These are phyloP conservation scores for Scleroderma bovista DNA, from an alignment of 768 basidiomycete species.

Conservation along the genomic window DNA sequence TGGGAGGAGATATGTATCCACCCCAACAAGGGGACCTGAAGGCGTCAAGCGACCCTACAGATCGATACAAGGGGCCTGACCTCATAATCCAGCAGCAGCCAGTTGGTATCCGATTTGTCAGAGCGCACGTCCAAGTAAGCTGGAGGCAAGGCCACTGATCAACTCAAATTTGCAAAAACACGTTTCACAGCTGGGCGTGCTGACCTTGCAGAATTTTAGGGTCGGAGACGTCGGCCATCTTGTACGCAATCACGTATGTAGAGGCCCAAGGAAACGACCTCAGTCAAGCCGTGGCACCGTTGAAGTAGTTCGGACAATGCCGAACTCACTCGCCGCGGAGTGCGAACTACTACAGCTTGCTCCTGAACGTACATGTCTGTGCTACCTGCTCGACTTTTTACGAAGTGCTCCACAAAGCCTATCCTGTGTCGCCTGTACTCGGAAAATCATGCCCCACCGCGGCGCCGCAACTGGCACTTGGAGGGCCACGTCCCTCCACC, in stretches of 20 bases:
- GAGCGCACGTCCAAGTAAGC: slow-evolving; percentile 86
- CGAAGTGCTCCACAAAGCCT: slow-evolving; percentile 2
- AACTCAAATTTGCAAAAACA: too few relatives aligned
- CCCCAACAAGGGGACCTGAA: slow-evolving; percentile 7
- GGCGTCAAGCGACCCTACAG: slow-evolving; percentile 9
- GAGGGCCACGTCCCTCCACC: slow-evolving; percentile 29
- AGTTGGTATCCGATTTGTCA: slow-evolving; percentile 84
- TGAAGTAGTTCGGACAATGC: not conserved
- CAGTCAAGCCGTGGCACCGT: not conserved
- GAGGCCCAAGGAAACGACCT: not conserved
- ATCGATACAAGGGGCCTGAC: slow-evolving; percentile 30
- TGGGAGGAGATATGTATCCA: too few relatives aligned
- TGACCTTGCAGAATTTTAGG: slow-evolving; percentile 68
- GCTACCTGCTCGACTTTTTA: not conserved
- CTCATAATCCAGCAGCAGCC: slow-evolving; percentile 89
- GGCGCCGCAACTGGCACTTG: slow-evolving; percentile 22
- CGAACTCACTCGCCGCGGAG: not conserved
- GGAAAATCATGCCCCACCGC: slow-evolving; percentile 16
- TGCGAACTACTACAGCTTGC: not conserved
- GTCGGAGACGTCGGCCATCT: slow-evolving; percentile 79
- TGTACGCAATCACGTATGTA: too few relatives aligned
- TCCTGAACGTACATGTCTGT: too few relatives aligned
- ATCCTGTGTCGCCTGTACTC: slow-evolving; percentile 22
- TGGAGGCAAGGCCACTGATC: slow-evolving; percentile 31
- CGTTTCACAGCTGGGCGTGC: too few relatives aligned